Percentiles rank a stretch among this genome's conserved stretches.
These are phyloP conservation scores for Ganoderma multipileum DNA, from an alignment of 1,284 basidiomycete genomes.

Conservation along the genomic window DNA sequence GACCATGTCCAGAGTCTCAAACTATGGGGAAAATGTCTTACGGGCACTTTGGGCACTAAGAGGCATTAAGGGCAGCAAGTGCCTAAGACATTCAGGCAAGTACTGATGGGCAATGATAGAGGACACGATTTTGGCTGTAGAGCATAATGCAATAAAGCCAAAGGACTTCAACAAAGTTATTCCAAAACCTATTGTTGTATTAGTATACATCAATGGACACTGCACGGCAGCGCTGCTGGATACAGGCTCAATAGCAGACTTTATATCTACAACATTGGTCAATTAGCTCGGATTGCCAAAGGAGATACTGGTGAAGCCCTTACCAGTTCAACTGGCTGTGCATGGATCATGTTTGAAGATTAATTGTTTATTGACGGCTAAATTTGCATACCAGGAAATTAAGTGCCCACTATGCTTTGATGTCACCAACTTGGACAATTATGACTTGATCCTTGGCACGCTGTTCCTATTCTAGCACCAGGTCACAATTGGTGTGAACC, in stretches of 20 bases:
- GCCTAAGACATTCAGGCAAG: no score
- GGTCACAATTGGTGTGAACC: constrained; percentile 1
- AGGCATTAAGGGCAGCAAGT: no score
- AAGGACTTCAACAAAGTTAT: constrained; percentile 30
- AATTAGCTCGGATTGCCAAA: constrained; percentile 9
- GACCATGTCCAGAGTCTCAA: no score
- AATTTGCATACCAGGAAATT: constrained; percentile 40
- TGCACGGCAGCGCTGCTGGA: constrained; percentile 12
- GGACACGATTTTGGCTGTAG: constrained; percentile 7
- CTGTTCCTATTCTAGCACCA: constrained; percentile 10
- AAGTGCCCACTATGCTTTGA: constrained; percentile 37
- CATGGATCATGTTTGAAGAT: constrained; percentile 15
- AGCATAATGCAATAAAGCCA: constrained; percentile 35
- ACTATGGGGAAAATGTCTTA: no score
- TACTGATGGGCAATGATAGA: not conserved
- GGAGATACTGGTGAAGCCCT: constrained; percentile 4
- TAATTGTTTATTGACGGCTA: not conserved
- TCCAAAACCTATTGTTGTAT: constrained; percentile 13
- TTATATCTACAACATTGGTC: constrained; percentile 17
- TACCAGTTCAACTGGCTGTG: constrained; percentile 17
- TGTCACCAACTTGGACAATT: constrained; percentile 18
- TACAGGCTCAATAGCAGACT: constrained; percentile 21
- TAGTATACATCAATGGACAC: constrained; percentile 5
- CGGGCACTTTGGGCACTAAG: no score
- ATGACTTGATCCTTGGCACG: constrained; percentile 10